Evolutionary conservation across 75 land plant genomes (phyloP).

Genomic region (Picea glauca): DNA sequence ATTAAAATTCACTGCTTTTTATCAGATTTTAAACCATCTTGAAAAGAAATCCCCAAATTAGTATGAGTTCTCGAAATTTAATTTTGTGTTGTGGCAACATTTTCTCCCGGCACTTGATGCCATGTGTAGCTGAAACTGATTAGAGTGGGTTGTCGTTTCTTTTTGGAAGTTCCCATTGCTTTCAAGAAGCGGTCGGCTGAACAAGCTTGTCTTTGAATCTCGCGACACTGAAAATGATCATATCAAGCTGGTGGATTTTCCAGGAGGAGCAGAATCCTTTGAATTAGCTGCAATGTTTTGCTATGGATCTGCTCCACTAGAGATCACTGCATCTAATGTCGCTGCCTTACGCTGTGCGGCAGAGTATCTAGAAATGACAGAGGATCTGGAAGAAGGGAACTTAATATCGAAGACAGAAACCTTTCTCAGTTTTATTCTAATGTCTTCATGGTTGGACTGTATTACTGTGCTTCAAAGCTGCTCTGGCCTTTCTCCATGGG

Average conservation of each 20-base stretch:
- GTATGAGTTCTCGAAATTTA: no score
- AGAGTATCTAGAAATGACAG: slow-evolving; percentile 77
- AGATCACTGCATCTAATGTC: slow-evolving; percentile 73
- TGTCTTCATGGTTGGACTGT: slow-evolving; percentile 58
- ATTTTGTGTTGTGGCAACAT: no score
- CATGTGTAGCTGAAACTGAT: not conserved
- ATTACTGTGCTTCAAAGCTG: slow-evolving; percentile 59
- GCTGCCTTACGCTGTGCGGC: slow-evolving; percentile 71
- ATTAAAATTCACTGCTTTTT: no score
- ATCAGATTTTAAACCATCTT: no score
- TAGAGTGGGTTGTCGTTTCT: not conserved
- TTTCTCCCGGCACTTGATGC: no score
- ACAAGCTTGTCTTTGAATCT: slow-evolving; percentile 63
- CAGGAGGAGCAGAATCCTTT: slow-evolving; percentile 73
- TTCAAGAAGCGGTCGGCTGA: slow-evolving; percentile 74
- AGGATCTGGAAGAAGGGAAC: slow-evolving; percentile 61
- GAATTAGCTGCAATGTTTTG: slow-evolving; percentile 82
- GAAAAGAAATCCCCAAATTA: no score
- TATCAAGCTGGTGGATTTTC: slow-evolving; percentile 46
- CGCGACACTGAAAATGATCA: slow-evolving; percentile 47
- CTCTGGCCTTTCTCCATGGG: slow-evolving; percentile 60
- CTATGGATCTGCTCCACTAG: slow-evolving; percentile 59
- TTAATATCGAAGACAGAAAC: slow-evolving; percentile 66
- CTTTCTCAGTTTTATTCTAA: slow-evolving; percentile 40
- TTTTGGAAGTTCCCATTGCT: slow-evolving; percentile 74